Conservation (phyloP, 768 basidiomycete genomes). For the Serendipita sp. region DNA sequence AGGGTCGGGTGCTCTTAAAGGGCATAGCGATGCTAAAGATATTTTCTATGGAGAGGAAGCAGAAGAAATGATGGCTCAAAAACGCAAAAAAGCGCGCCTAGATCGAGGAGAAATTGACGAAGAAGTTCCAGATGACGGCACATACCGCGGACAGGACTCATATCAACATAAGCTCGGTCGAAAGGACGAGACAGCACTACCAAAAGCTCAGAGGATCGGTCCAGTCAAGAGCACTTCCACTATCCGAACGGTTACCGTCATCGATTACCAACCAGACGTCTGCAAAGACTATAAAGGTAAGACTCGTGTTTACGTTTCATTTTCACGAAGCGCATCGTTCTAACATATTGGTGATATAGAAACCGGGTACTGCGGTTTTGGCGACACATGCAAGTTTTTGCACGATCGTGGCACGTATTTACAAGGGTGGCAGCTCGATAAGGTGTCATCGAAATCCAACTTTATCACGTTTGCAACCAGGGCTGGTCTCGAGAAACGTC, state of each 20-base stretch:
- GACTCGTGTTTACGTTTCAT: slow-evolving; percentile 18
- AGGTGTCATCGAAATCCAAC: slow-evolving; percentile 26
- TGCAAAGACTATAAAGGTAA: slow-evolving; percentile 98
- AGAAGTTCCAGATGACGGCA: slow-evolving; percentile 48
- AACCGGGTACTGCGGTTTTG: slow-evolving; percentile 97
- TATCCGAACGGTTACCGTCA: slow-evolving; percentile 84
- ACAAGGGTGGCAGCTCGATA: slow-evolving; percentile 98
- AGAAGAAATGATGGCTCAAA: slow-evolving; percentile 58
- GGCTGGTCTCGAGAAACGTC: slow-evolving; percentile 27
- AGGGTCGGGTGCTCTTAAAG: slow-evolving; percentile 49
- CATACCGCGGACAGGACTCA: slow-evolving; percentile 72
- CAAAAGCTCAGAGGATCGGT: slow-evolving; percentile 75
- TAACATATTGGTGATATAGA: slow-evolving; percentile 33
- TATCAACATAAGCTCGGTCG: slow-evolving; percentile 72
- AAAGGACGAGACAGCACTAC: slow-evolving; percentile 45
- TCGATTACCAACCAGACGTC: slow-evolving; percentile 97
- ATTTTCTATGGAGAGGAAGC: slow-evolving; percentile 74
- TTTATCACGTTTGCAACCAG: slow-evolving; percentile 3
- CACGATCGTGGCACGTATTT: slow-evolving; percentile 96
- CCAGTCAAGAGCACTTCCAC: slow-evolving; percentile 64
- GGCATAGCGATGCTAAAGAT: slow-evolving; percentile 53
- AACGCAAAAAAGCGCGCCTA: slow-evolving; percentile 37
- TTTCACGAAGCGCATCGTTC: not conserved
- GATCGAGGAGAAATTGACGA: slow-evolving; percentile 38
- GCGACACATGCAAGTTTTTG: slow-evolving; percentile 97